Base-by-base conservation (phyloP, 768 basidiomycete genomes). In the Termitomyces sp. region DNA sequence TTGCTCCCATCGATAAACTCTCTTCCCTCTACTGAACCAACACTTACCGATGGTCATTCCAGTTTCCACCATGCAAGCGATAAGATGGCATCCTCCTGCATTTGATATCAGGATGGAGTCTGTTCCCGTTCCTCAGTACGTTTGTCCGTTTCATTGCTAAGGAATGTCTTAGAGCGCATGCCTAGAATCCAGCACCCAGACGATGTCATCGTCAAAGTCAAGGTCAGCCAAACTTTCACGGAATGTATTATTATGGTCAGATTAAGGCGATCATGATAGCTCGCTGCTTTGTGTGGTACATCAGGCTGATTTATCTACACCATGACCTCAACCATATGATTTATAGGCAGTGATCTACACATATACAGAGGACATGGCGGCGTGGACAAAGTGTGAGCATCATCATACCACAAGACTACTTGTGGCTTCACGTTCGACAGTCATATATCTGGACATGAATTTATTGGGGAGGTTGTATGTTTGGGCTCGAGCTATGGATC, bases 121-220 rank as follows among this genome's bases (percentile, higher is more conserved):
- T 7, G 64, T 86, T 41, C 77, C 81, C 2, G 72, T 84, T 49
- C 88, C 87, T 24, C 60, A 72, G 83, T 76, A 65, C 44, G 62
- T 50, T 12, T 28, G 57, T 16, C 57, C 29, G 9, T 16, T 26
- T 13, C 34, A 56, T 53, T 10, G 18, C 16, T 5, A 26, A 29
- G 5, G 2, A 29, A 28, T 13, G 12, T 29, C 24, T 41, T 4
- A 13, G n/a, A n/a, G n/a, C 12, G 26, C n/a, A 28, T 18, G 1
- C 39, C n/a, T 41, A 61, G 88, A 57, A 83, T 92, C 48, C 75
- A 82, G 57, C 77, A 90, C 59, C 81, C 86, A 1, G 89, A 92
- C 66, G 88, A 91, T 73, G 90, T 81, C 1, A 88, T 92, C 46
- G 79, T 92, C 54, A 89, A 85, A 75, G 81, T 90, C 54, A 82